Conservation (phyloP, 2,329 filamentous ascomycete genomes). For the Colletotrichum orbiculare region DNA sequence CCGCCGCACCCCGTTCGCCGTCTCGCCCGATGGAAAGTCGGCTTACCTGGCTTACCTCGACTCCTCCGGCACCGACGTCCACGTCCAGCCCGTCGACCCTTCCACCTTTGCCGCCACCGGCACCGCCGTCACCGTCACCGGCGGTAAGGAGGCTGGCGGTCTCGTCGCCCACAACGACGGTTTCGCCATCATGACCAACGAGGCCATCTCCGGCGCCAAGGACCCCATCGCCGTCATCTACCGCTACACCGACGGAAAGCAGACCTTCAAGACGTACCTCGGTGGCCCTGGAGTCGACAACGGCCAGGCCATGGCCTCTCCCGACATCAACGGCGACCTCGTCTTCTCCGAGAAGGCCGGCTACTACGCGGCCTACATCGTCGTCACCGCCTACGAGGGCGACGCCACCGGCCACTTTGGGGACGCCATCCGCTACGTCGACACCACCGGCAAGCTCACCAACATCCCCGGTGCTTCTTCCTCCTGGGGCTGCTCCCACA, state of each 20-base stretch:
- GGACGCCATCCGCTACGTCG: slow-evolving; percentile 59
- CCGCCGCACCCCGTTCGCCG: slow-evolving; percentile 70
- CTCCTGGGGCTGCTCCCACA: slow-evolving; percentile 72
- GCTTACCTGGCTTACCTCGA: slow-evolving; percentile 72
- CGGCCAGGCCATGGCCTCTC: slow-evolving; percentile 59
- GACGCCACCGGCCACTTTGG: slow-evolving; percentile 66
- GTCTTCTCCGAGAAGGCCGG: slow-evolving; percentile 66
- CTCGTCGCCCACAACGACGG: slow-evolving; percentile 72
- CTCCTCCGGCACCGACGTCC: slow-evolving; percentile 63
- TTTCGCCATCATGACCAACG: slow-evolving; percentile 71
- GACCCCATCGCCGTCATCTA: slow-evolving; percentile 69
- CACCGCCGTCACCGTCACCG: slow-evolving; percentile 60
- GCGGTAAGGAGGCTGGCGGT: slow-evolving; percentile 68
- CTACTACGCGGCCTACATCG: slow-evolving; percentile 71
- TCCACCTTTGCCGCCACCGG: slow-evolving; percentile 65
- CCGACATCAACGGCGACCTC: slow-evolving; percentile 72
- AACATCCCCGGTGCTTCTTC: slow-evolving; percentile 64
- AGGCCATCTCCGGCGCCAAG: slow-evolving; percentile 60
- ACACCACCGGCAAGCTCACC: slow-evolving; percentile 61
- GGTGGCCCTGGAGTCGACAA: slow-evolving; percentile 66
- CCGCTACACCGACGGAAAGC: slow-evolving; percentile 64
- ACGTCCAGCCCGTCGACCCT: slow-evolving; percentile 67
- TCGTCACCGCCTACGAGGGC: slow-evolving; percentile 68
- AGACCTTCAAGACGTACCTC: slow-evolving; percentile 69
- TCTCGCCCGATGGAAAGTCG: slow-evolving; percentile 68